Base-by-base conservation (phyloP, 805 yeast species). In the Barnettozyma vustinii region DNA sequence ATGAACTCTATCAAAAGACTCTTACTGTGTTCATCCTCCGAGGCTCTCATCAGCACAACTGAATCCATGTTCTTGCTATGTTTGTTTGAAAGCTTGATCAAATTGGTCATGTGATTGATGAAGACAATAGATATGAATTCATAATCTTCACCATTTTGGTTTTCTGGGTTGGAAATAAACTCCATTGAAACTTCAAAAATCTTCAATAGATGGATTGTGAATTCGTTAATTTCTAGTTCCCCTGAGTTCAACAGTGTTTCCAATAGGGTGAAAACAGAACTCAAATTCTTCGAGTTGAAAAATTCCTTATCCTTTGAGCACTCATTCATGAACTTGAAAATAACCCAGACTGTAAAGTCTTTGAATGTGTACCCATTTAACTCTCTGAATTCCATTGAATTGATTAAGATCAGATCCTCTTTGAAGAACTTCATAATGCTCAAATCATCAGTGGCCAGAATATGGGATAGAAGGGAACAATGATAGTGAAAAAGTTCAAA, bases 401-500 rank as follows among this genome's bases (percentile, higher is more conserved):
- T 82, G 48, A 82, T 70, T 0, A 79, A 80, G 9, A 83, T 80
- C 43, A 83, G 62, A 52, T 86, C 91, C 25, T 76, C 68, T 23
- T 72, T 74, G 56, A 86, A 75, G 8, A 76, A 63, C 8, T 77
- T 77, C 35, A 74, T 59, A 27, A 83, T 61, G 5, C 52, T 55
- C 30, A 71, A 69, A 13, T 64, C 61, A 49, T 80, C 76, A 8
- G 78, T 68, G 5, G 62, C 63, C 26, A 88, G 61, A 1, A 87
- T 75, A 39, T 76, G 75, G 7, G 72, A 64, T 8, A 90, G 57
- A 0, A 77, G 70, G 18, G 73, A 71, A 42, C 86, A 58, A 49
- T 83, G 76, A 61, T 90, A 91, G 2, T 80, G 69, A 55, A 86
- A 82, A 20, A 76, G 68, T 2, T 74, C 80, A 45, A 79, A 69